Conservation (phyloP, 2,329 filamentous ascomycete genomes). For the Xylariaceae sp. region DNA sequence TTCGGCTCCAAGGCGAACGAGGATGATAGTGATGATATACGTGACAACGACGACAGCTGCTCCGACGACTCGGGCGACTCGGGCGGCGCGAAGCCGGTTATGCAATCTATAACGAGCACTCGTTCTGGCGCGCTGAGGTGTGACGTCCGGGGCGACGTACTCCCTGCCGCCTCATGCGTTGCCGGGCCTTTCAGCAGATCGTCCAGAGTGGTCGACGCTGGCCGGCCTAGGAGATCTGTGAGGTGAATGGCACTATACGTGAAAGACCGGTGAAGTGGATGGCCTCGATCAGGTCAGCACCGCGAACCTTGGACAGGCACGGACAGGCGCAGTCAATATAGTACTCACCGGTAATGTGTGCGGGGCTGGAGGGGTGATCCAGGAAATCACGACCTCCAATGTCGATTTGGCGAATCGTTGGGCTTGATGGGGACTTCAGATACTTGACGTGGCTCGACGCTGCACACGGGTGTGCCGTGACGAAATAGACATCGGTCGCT, state of each 20-base stretch:
- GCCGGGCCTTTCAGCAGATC: slow-evolving; percentile 12
- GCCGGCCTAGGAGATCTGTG: slow-evolving; percentile 47
- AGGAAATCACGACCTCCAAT: slow-evolving; percentile 41
- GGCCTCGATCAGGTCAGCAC: slow-evolving; percentile 37
- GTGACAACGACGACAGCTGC: slow-evolving; percentile 45
- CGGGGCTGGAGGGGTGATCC: slow-evolving; percentile 41
- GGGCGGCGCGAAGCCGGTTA: slow-evolving; percentile 47
- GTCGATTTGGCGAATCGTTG: slow-evolving; percentile 53
- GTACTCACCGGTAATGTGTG: slow-evolving; percentile 42
- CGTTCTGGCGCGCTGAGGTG: slow-evolving; percentile 29
- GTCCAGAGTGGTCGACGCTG: slow-evolving; percentile 28
- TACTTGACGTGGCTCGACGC: slow-evolving; percentile 53
- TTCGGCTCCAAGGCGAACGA: slow-evolving; percentile 28
- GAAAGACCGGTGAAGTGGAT: slow-evolving; percentile 59
- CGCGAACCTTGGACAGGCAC: neutral
- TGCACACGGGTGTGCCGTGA: slow-evolving; percentile 61
- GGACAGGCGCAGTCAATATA: neutral
- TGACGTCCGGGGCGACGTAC: slow-evolving; percentile 16
- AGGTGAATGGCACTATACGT: slow-evolving; percentile 56
- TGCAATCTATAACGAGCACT: slow-evolving; percentile 60
- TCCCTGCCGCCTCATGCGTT: slow-evolving; percentile 11
- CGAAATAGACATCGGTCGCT: slow-evolving; percentile 56
- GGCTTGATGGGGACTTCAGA: slow-evolving; percentile 54
- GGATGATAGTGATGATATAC: slow-evolving; percentile 37
- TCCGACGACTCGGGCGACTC: slow-evolving; percentile 40